Base-by-base conservation (phyloP, 495 filamentous ascomycete species). In the Viridothelium virens region DNA sequence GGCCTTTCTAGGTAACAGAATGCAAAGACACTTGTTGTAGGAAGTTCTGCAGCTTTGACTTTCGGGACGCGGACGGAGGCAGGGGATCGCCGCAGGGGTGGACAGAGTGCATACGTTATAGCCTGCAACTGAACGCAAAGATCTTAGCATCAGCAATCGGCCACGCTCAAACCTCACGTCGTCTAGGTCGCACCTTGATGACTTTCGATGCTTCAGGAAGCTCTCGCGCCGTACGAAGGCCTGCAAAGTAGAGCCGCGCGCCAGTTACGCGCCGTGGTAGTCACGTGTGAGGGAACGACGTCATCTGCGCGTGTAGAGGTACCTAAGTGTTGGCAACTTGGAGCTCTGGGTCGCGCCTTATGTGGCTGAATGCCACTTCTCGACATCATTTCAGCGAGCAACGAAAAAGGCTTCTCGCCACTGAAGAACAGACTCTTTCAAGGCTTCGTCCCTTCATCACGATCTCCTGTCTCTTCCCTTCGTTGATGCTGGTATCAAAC, bases 221-320 rank as follows among this genome's bases (percentile, higher is more conserved):
- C 25, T 5, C 36, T 36, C 11, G 48, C 31, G 31, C 53, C 53
- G 36, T 9, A 3, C 53, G 14, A 59, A 33, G 1, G 53, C 4
- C 31, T 59, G n/a, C 31, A 18, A 5, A 34, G 53, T 10, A 59
- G 36, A 11, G 53, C 53, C 18, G 53, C 31, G 11, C 31, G 18
- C 5, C 31, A 59, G 53, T 31, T 36, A 36, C 53, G 53, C 53
- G 53, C 31, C 31, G 36, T 7, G 36, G 36, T 10, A 18, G 53
- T 59, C 53, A 59, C 53, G 53, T 59, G 53, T 33, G 36, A 36
- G 31, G 53, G 31, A 59, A 7, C 53, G 31, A 59, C 53, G 53
- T 59, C 53, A 59, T 59, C 31, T 59, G 25, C 31, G 7, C 18
- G 31, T 34, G 31, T 3, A 9, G 18, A 36, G 25, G 25, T 25